These are phyloP conservation scores for Falciphora oryzae DNA, from an alignment of 2,329 filamentous ascomycete genomes.

Conservation along the genomic window DNA sequence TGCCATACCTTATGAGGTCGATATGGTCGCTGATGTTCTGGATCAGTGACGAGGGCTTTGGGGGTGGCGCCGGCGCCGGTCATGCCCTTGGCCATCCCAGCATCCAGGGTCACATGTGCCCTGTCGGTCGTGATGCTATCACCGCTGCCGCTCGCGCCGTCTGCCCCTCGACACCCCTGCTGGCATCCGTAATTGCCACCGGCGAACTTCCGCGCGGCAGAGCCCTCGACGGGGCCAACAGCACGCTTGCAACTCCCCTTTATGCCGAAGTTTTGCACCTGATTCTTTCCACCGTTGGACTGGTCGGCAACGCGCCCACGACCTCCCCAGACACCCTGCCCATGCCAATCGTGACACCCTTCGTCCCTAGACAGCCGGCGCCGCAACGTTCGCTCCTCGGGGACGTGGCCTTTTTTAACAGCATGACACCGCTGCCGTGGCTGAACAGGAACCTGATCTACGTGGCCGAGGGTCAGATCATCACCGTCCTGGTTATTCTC, in stretches of 20 bases:
- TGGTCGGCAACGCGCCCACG: conserved; percentile 16
- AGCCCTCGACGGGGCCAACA: background rate
- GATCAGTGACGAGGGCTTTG: conserved; percentile 73
- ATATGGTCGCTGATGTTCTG: conserved; percentile 95
- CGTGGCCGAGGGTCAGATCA: conserved; percentile 85
- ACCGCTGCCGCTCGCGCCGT: conserved; percentile 23
- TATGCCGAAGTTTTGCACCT: conserved; percentile 26
- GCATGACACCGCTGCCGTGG: conserved; percentile 60
- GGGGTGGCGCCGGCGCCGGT: conserved; percentile 17
- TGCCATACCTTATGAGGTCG: conserved; percentile 86
- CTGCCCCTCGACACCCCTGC: conserved; percentile 30
- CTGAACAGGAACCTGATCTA: conserved; percentile 77
- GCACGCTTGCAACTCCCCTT: conserved; percentile 26
- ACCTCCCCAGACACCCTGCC: too few relatives aligned
- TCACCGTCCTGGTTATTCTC: conserved; percentile 84
- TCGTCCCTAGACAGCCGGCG: background rate
- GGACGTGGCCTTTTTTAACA: conserved; percentile 50
- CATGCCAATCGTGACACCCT: conserved; percentile 6
- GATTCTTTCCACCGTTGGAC: conserved; percentile 21
- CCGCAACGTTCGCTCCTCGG: conserved; percentile 40
- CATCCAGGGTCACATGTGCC: background rate
- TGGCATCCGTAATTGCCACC: conserved; percentile 18
- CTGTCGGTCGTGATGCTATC: conserved; percentile 14
- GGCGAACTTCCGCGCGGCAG: background rate
- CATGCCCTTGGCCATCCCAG: background rate